Percentiles rank a stretch among this genome's conserved stretches.
Evolutionary conservation across 768 basidiomycete genomes (phyloP).

Genomic region (Termitomyces sp.): DNA sequence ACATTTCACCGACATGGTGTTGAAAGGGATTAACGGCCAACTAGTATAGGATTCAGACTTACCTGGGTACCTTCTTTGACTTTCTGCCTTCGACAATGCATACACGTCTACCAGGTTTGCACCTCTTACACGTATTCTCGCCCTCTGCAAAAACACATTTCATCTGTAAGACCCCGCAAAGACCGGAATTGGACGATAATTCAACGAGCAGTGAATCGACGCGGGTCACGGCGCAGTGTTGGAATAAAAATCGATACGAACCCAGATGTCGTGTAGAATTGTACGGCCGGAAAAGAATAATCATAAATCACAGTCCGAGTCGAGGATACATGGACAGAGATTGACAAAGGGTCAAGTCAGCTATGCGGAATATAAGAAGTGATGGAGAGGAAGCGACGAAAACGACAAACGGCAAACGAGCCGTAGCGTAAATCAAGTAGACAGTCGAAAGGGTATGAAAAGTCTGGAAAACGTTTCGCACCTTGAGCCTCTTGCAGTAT

Average conservation of each 20-base stretch:
- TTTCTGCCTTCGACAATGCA: constrained; percentile 85
- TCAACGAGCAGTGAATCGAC: constrained; percentile 1
- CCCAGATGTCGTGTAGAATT: constrained; percentile 4
- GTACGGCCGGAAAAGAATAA: constrained; percentile 6
- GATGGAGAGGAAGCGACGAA: not conserved
- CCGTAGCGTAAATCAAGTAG: constrained; percentile 10
- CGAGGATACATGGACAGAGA: constrained; percentile 13
- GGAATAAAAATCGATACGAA: not conserved
- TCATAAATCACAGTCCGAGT: constrained; percentile 16
- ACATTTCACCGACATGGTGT: not conserved
- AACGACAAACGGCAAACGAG: constrained; percentile 7
- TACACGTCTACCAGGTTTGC: constrained; percentile 66
- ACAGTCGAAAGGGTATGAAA: not conserved
- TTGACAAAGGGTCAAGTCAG: constrained; percentile 14
- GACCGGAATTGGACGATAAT: no score
- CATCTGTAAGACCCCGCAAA: constrained; percentile 57
- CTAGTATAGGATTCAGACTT: constrained; percentile 39
- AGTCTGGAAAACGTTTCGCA: constrained; percentile 30
- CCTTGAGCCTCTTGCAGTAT: constrained; percentile 87
- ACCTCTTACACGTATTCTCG: constrained; percentile 74
- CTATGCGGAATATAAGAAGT: constrained; percentile 10
- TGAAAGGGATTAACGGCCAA: not conserved
- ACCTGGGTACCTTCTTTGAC: constrained; percentile 78
- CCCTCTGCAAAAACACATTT: constrained; percentile 78
- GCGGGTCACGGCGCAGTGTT: not conserved